A percentile compares a stretch with the other conserved stretches of the same genome.
Conservation (phyloP, 2,329 filamentous ascomycete genomes). For the Monosporascus ibericus region DNA sequence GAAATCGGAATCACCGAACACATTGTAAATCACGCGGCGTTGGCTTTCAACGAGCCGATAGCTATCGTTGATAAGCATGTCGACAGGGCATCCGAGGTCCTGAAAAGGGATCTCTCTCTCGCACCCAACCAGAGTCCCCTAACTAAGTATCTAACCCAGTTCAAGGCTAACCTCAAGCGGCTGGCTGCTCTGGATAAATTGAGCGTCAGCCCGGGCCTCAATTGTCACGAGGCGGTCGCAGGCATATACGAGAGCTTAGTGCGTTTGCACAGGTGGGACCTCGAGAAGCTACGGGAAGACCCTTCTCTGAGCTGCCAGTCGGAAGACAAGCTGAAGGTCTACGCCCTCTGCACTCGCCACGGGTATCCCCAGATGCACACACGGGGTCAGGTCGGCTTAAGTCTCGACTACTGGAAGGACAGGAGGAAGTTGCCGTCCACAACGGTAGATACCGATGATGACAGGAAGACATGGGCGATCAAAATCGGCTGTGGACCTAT, state of each 20-base stretch:
- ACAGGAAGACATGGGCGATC: conserved; percentile 55
- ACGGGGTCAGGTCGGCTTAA: conserved; percentile 59
- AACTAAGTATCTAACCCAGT: conserved; percentile 64
- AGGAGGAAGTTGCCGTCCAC: conserved; percentile 40
- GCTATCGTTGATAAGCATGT: conserved; percentile 54
- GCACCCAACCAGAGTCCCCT: conserved; percentile 54
- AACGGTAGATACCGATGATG: conserved; percentile 30
- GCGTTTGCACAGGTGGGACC: conserved; percentile 66
- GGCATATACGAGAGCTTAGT: conserved; percentile 66
- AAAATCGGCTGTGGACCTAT: conserved; percentile 57
- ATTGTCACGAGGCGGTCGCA: conserved; percentile 71
- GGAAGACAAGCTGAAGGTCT: conserved; percentile 44
- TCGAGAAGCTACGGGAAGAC: conserved; percentile 49
- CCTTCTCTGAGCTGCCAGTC: conserved; percentile 36
- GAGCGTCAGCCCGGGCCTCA: conserved; percentile 61
- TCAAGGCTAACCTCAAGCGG: conserved; percentile 65
- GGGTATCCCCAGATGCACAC: conserved; percentile 68
- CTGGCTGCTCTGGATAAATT: conserved; percentile 66
- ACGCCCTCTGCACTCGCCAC: conserved; percentile 63
- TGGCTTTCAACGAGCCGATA: conserved; percentile 57
- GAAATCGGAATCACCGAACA: conserved; percentile 58
- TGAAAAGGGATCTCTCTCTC: conserved; percentile 59
- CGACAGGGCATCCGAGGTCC: conserved; percentile 56
- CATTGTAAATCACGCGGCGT: conserved; percentile 54
- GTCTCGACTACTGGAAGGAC: conserved; percentile 73